These are phyloP conservation scores for Neophaeococcomyces mojaviensis DNA, from an alignment of 2,329 filamentous ascomycete species.

Conservation along the genomic window DNA sequence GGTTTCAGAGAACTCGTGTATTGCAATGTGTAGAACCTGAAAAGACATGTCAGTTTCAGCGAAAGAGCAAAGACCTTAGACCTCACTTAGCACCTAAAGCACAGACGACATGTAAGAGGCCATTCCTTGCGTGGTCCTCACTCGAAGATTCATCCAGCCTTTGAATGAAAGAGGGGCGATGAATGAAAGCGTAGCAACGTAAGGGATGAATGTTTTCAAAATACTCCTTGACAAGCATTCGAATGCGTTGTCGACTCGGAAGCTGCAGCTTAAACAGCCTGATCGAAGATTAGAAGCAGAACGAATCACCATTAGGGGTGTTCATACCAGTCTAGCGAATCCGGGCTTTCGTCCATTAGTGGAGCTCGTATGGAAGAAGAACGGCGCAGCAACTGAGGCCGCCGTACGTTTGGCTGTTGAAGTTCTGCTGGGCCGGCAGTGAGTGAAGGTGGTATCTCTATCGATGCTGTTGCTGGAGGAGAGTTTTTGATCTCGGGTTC, in stretches of 20 bases:
- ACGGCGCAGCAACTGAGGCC: background rate
- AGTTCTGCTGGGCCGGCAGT: background rate
- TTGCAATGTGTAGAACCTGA: slow-evolving; percentile 2
- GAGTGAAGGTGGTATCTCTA: background rate
- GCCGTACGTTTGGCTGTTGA: background rate
- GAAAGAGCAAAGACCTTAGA: background rate
- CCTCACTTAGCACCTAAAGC: slow-evolving; percentile 23
- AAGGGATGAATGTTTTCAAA: slow-evolving; percentile 25
- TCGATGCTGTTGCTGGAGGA: background rate
- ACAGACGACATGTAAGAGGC: slow-evolving; percentile 24
- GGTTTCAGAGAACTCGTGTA: slow-evolving; percentile 5
- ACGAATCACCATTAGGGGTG: background rate
- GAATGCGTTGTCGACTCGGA: slow-evolving; percentile 2
- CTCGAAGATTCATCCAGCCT: slow-evolving; percentile 21
- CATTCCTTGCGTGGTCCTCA: slow-evolving; percentile 14
- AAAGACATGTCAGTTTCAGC: background rate
- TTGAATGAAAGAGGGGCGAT: slow-evolving; percentile 25
- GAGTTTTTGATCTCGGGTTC: background rate
- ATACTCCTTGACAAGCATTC: slow-evolving; percentile 20
- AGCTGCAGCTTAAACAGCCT: slow-evolving; percentile 8
- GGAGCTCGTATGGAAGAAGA: slow-evolving; percentile 1
- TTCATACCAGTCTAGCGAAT: slow-evolving; percentile 8
- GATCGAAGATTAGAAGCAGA: background rate
- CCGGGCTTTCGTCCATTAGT: background rate
- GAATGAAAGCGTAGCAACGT: slow-evolving; percentile 25